Conservation (phyloP, 78 protist genomes). For the Dictyostelium brefeldianum region DNA sequence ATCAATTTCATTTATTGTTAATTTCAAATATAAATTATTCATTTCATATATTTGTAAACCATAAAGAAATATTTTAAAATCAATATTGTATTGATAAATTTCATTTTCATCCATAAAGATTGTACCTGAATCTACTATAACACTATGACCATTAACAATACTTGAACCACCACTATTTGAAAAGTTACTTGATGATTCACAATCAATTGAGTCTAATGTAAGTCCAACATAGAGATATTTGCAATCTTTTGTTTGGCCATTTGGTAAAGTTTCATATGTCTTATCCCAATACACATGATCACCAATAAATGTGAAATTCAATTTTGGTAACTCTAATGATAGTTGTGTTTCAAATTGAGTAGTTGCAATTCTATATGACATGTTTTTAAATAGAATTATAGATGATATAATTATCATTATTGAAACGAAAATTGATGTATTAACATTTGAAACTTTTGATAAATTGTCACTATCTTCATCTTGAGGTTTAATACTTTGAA, state of each 20-base stretch:
- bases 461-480: not conserved
- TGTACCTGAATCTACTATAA: not conserved
- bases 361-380: not conserved
- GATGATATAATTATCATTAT: not conserved
- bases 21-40: not conserved
- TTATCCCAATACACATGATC: not conserved
- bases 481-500: not conserved
- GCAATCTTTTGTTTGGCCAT: not conserved
- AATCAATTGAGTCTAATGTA: not conserved
- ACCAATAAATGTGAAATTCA: not conserved
- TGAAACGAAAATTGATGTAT: not conserved
- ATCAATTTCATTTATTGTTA: not conserved
- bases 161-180: not conserved
- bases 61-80: not conserved
- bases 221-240: not conserved
- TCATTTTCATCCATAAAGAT: not conserved
- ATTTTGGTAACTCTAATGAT: not conserved
- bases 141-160: not conserved
- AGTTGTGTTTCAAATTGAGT: not conserved
- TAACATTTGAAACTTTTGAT: not conserved
- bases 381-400: not conserved
- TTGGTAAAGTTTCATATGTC: not conserved
- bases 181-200: not conserved
- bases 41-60: too few species aligned
- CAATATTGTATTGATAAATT: not conserved